These are phyloP conservation scores for Allantophomopsis lycopodina DNA, from an alignment of 2,329 filamentous ascomycete genomes.

Conservation along the genomic window DNA sequence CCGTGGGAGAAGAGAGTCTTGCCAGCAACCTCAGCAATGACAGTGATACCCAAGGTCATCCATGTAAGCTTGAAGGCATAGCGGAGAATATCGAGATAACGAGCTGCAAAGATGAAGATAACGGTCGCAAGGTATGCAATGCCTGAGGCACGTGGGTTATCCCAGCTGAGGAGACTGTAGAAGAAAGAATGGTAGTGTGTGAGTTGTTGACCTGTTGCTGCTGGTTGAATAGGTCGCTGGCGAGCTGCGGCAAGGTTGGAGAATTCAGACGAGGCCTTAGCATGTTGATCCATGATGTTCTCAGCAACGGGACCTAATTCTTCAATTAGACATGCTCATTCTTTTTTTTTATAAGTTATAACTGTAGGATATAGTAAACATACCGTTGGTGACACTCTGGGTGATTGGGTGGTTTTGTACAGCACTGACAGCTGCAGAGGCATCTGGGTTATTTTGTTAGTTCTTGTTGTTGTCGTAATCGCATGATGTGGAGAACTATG, in stretches of 20 bases:
- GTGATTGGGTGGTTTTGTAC: constrained; percentile 18
- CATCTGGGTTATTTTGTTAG: constrained; percentile 13
- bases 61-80: constrained; percentile 53
- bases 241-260: constrained; percentile 43
- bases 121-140: constrained; percentile 49
- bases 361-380: constrained; percentile 4
- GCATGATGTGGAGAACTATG: too few species aligned
- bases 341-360: neutral
- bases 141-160: constrained; percentile 51
- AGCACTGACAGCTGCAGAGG: constrained; percentile 16
- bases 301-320: constrained; percentile 40
- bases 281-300: constrained; percentile 40
- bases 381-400: constrained; percentile 17
- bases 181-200: constrained; percentile 63
- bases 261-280: constrained; percentile 41
- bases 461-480: constrained; percentile 1
- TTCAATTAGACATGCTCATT: too few species aligned
- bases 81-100: constrained; percentile 53
- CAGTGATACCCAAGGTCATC: constrained; percentile 44
- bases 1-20: constrained; percentile 48
- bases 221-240: constrained; percentile 34
- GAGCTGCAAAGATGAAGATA: constrained; percentile 43
- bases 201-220: constrained; percentile 47
- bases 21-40: constrained; percentile 45
- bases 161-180: constrained; percentile 54